Base-by-base conservation (phyloP, 139 green algal species). In the Chlorella vulgaris region DNA sequence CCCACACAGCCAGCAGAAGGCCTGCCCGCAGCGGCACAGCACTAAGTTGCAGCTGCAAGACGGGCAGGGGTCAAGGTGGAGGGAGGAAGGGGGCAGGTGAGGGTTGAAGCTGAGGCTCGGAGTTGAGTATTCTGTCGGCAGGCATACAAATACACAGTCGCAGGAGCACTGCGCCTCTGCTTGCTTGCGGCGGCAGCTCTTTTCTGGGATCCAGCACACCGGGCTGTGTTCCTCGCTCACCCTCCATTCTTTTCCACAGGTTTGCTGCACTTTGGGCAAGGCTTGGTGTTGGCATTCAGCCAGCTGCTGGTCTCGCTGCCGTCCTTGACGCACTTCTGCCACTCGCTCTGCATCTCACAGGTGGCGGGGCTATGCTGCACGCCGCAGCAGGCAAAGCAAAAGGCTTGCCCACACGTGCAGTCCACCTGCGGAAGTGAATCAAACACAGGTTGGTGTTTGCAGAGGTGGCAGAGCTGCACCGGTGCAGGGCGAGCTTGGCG, bases 1-100 rank as follows among this genome's bases (percentile, higher is more conserved):
- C 28, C 94, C 93, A 86, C 95, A 98, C 60, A 98, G 89, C 95
- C 95, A 98, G 88, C 95, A 98, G 84, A 97, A 97, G 21, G 85
- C 76, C 79, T 96, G 92, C 10, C 92, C 91, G 78, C 95, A 98
- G 7, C 86, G 93, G 91, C 94, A 98, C 35, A 93, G 81, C 58
- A 98, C 93, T 31, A 97, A 88, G 85, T 97, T 98, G 92, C 95
- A 98, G 50, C 95, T 78, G 71, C 51, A 35, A 39, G 7, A 21
- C 28, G 47, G 29, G 18, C 40, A 50, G 31, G 31, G 43, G 10
- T 19, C n/a, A 0, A 35, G 19, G 47, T 19, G 21, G 28, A 7
- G 28, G 6, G 68, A 29, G 26, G 24, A 3, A 47, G 63, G 36
- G 31, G 31, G 6, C 33, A 21, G 7, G 31, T 24, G 28, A 22